A percentile compares a stretch with the other conserved stretches of the same genome.
Conservation (phyloP, 495 filamentous ascomycete genomes). For the Monascus purpureus region DNA sequence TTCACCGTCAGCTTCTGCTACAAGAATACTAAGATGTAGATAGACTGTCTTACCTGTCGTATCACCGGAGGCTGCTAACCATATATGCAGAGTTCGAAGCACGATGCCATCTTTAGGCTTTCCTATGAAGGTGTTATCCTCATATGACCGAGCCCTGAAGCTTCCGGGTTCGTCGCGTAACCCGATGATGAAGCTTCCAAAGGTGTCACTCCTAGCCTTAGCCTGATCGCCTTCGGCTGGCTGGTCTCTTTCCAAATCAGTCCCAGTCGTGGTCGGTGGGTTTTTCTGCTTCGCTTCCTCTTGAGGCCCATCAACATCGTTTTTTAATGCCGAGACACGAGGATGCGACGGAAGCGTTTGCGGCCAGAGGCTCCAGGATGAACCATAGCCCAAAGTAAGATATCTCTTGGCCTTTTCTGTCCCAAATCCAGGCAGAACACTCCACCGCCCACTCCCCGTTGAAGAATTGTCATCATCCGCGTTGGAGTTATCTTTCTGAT, state of each 20-base stretch:
- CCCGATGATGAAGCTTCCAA: constrained; percentile 59
- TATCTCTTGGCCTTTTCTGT: constrained; percentile 43
- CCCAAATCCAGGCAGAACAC: constrained; percentile 14
- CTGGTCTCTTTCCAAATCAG: no score
- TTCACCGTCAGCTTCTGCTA: no score
- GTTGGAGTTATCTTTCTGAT: constrained; percentile 3
- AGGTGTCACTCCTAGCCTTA: constrained; percentile 4
- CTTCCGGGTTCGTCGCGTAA: constrained; percentile 48
- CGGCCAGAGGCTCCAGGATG: constrained; percentile 37
- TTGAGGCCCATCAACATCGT: constrained; percentile 3
- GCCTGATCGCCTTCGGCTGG: background rate
- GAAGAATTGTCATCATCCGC: constrained; percentile 8
- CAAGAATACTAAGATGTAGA: no score
- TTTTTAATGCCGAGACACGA: constrained; percentile 10
- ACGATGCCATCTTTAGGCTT: constrained; percentile 31
- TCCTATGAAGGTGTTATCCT: no score
- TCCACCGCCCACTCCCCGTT: constrained; percentile 8
- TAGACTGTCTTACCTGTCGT: no score
- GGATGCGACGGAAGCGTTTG: constrained; percentile 12
- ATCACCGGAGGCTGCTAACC: constrained; percentile 5
- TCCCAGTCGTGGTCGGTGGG: constrained; percentile 1
- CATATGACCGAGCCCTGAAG: no score
- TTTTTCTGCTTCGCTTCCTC: constrained; percentile 1
- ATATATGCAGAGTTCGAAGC: constrained; percentile 37
- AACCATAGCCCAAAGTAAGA: constrained; percentile 47